Evolutionary conservation across 148 eudicot genomes (phyloP), one percentile per base, ranked within the genome.

Genomic region (Dianthus caryophyllus): DNA sequence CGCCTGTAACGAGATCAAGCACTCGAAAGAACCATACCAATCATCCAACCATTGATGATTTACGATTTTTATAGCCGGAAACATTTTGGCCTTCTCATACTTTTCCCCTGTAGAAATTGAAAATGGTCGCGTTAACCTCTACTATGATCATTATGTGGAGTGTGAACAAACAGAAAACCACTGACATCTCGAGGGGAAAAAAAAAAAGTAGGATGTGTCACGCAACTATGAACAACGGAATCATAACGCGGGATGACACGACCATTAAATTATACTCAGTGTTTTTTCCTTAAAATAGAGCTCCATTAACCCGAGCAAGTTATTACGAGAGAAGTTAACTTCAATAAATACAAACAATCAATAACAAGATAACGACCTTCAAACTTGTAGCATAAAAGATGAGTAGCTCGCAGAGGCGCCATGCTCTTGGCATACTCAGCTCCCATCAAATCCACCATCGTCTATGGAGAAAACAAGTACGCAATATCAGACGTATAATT

Each of bases 1-100:
- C 31, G 41, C 63, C 27, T 20, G 61, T 29, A 13, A n/a, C n/a
- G n/a, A n/a, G n/a, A n/a, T n/a, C n/a, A 10, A 24, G 20, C 33
- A 44, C 9, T 60, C 56, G 49, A 66, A 15, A 56, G 55, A 25
- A 51, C 81, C 81, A 36, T 81, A 94, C 99, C 99, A 84, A 65
- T 90, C 97, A 71, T 90, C 93, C 80, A 94, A 70, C 99, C 99
- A 94, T 4, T 33, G 75, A 74, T 86, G 97, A 70, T 94, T 94
- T 51, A 94, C 85, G 68, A 94, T 81, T 79, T 86, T 90, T 73
- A 88, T 84, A 70, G 13, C 80, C 14, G 61, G 20, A 66, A 76
- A 50, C 78, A 71, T 90, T 82, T 75, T 83, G 67, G 96, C 97
- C 67, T 86, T 75, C 63, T 78, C 84, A 78, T 90, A 94, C 71